Base-by-base conservation (phyloP, 2,329 filamentous ascomycete species). In the Alternaria metachromatica region DNA sequence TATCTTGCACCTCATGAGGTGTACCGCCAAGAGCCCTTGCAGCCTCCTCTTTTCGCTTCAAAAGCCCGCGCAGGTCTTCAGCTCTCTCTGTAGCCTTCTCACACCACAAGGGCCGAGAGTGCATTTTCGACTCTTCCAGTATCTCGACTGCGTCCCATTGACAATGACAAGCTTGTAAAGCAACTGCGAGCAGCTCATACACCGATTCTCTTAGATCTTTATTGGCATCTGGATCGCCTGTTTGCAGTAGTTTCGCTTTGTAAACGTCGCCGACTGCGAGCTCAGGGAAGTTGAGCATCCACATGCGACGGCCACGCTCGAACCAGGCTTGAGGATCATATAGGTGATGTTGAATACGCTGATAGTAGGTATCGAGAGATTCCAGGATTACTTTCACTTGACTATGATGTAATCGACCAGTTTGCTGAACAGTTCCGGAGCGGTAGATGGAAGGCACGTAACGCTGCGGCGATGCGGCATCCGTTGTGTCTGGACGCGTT, bases 231-330 rank as follows among this genome's bases (percentile, higher is more conserved):
- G 30, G 30, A 8, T 60, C 62, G 15, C 75, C 72, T 51, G 77
- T 70, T 30, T 74, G 66, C 10, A 78, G 59, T n/a, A 78, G 66
- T 25, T 66, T 67, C 1, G 76, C 74, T 68, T 75, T 77, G 46
- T 77, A 78, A 0, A 68, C 67, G 44, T 78, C 76, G 4, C 76
- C 76, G 1, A 73, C 70, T 10, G 70, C 72, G 12, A 79, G 67
- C 56, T 78, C 76, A 2, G 77, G 76, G 55, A 69, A 78, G 12
- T 72, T 74, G 5, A 53, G 20, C 9, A 41, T 53, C 49, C 33
- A 23, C 49, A 53, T 53, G 15, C 30, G 18, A n/a, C 10, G 15
- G 15, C 49, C 49, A 15, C 49, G 49, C 7, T 23, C 28, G 21
- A 23, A n/a, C 49, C 49, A 53, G 20, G 49, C 49, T 37, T n/a